Conservation (phyloP, 2,329 filamentous ascomycete genomes). For the Hymenoscyphus albidus region DNA sequence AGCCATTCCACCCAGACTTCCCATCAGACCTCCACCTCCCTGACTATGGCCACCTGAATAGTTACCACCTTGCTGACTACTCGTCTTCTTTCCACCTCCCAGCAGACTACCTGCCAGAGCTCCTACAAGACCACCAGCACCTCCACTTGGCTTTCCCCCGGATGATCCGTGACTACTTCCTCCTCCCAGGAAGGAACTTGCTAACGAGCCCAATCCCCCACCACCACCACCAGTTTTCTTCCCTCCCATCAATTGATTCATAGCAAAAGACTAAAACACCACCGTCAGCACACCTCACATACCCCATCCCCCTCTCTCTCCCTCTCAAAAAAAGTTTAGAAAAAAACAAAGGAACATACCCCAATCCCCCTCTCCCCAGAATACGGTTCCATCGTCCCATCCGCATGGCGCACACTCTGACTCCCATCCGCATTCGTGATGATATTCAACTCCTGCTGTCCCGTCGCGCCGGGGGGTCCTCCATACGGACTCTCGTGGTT, state of each 20-base stretch:
- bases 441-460: conserved; percentile 36
- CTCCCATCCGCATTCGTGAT: conserved; percentile 61
- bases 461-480: conserved; percentile 36
- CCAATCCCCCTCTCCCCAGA: conserved; percentile 59
- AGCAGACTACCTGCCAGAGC: conserved; percentile 51
- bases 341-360: conserved; percentile 45
- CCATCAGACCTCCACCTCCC: conserved; percentile 28
- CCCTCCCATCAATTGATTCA: conserved; percentile 37
- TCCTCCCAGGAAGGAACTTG: conserved; percentile 35
- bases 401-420: conserved; percentile 57
- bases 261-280: conserved; percentile 28
- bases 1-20: conserved; percentile 29
- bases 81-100: conserved; percentile 44
- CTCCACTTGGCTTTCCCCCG: conserved; percentile 18
- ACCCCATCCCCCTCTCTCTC: not conserved
- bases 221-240: conserved; percentile 25
- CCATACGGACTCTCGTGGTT: conserved; percentile 59
- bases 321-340: not conserved
- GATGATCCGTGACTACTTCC: conserved; percentile 24
- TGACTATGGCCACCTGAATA: conserved; percentile 36
- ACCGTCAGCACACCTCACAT: conserved; percentile 14
- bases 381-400: conserved; percentile 56
- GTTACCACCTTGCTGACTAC: conserved; percentile 37
- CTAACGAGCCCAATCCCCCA: conserved; percentile 36
- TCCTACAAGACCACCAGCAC: conserved; percentile 36